Percentiles rank a stretch among this genome's conserved stretches.
phyloP scores from a whole-genome alignment of 1,139 yeast genomes.

The Diutina scorzettiae region DNA sequence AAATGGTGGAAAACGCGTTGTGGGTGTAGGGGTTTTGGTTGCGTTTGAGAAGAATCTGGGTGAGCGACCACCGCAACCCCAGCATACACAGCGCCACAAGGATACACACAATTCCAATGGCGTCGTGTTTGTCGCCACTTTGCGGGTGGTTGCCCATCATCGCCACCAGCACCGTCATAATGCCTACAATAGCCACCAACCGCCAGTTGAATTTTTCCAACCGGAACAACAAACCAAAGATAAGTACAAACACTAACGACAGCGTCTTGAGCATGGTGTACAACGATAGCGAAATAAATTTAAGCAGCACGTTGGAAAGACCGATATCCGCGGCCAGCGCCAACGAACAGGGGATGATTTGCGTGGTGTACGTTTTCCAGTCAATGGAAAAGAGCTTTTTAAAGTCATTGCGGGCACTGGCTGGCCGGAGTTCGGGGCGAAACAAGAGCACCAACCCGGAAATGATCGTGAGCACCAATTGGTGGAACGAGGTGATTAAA shows the following conservation, averaged over 20 bases:
- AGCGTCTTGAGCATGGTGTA: slow-evolving; percentile 92
- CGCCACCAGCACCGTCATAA: slow-evolving; percentile 75
- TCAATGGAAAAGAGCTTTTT: slow-evolving; percentile 11
- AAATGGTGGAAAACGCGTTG: slow-evolving; percentile 75
- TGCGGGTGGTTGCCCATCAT: slow-evolving; percentile 51
- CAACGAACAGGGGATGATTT: slow-evolving; percentile 72
- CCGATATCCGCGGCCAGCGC: slow-evolving; percentile 95
- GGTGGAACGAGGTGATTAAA: slow-evolving; percentile 76
- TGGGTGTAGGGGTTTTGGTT: slow-evolving; percentile 34
- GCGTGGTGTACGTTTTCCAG: slow-evolving; percentile 24
- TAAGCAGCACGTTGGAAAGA: slow-evolving; percentile 72
- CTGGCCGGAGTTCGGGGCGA: slow-evolving; percentile 39
- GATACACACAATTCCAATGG: slow-evolving; percentile 61
- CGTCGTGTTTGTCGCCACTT: slow-evolving; percentile 11
- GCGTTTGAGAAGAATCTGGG: slow-evolving; percentile 64
- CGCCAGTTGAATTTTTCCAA: slow-evolving; percentile 63
- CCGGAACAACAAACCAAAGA: slow-evolving; percentile 73
- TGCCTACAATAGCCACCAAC: slow-evolving; percentile 51
- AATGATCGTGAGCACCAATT: slow-evolving; percentile 48
- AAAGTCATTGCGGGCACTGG: slow-evolving; percentile 9
- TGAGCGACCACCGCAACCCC: slow-evolving; percentile 90
- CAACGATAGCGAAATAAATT: slow-evolving; percentile 66
- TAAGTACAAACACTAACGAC: slow-evolving; percentile 71
- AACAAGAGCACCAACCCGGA: slow-evolving; percentile 32
- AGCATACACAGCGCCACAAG: slow-evolving; percentile 69